Base-by-base conservation (phyloP, 2,329 filamentous ascomycete species). In the Nemania sp. region DNA sequence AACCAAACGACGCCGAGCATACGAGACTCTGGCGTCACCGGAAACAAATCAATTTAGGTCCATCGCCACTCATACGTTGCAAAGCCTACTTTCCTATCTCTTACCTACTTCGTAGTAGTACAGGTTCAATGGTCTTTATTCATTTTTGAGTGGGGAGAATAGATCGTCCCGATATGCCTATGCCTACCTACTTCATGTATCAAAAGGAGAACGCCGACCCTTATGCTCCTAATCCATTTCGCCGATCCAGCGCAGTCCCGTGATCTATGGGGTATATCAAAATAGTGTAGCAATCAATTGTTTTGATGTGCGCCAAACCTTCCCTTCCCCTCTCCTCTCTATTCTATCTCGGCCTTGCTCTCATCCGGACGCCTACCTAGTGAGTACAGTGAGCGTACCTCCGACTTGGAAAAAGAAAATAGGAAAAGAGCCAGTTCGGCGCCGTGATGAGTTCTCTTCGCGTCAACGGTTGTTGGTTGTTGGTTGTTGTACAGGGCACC, bases 201-300 rank as follows among this genome's bases (percentile, higher is more conserved):
- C 40, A 43, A 39, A 55, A 34, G 39, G 54, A 57, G 39, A 56
- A 57, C 49, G 47, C 48, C 49, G 46, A 52, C 46, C 57, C 32
- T n/a, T 53, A 58, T 53, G 52, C 43, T 50, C 48, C 49, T 48
- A 47, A 9, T 40, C 51, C 17, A 42, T 59, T 37, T 54, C 12
- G 29, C 12, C 48, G 4, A 57, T 60, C 45, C 57, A 58, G 18
- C 61, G 21, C 45, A 20, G 34, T 35, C 20, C 57, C 49, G 60
- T 57, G 48, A 56, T 65, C 59, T 57, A 62, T 45, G 35, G 52
- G 59, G 53, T 40, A 17, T 58, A 54, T 39, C 15, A 11, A 39
- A 39, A 39, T 39, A 50, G 46, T 39, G 10, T 32, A 51, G 6
- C 9, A 11, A 43, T 20, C n/a, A n/a, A n/a, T n/a, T n/a, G 40